Percentiles rank a stretch among this genome's conserved stretches.
Evolutionary conservation across 345 rosid genomes (phyloP).

Genomic region (Adansonia digitata): DNA sequence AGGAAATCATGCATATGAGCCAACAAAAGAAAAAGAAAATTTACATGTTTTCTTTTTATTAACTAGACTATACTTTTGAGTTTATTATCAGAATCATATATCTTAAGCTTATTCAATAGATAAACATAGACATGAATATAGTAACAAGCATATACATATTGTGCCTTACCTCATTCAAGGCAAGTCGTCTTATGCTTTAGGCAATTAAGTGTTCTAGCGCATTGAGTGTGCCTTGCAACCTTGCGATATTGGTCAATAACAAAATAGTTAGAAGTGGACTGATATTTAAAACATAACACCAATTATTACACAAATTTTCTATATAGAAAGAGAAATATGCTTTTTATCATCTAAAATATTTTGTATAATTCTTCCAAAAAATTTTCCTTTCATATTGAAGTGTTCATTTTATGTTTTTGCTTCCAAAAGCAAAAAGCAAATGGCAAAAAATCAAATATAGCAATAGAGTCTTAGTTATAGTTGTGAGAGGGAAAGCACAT

Average conservation of each 20-base stretch:
- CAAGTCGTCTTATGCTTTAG: no score
- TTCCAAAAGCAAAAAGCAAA: not conserved
- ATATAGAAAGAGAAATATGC: not conserved
- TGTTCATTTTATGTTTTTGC: not conserved
- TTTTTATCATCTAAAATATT: not conserved
- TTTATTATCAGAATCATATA: no score
- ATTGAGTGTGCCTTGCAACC: no score
- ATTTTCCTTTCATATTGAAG: not conserved
- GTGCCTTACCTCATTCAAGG: no score
- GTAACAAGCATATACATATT: no score
- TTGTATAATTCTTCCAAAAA: not conserved
- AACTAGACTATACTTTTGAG: no score
- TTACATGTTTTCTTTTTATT: no score
- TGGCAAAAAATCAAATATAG: not conserved
- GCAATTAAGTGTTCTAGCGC: no score
- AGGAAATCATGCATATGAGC: no score
- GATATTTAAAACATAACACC: not conserved
- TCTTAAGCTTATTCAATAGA: no score
- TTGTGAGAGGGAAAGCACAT: not conserved
- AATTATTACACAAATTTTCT: not conserved
- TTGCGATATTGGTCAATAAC: not conserved
- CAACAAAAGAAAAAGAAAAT: no score
- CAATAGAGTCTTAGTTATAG: not conserved
- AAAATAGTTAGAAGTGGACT: not conserved
- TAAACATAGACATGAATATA: no score